A percentile compares a stretch with the other conserved stretches of the same genome.
These are phyloP conservation scores for Penicillium brevicompactum DNA, from an alignment of 2,329 filamentous ascomycete species.

Conservation along the genomic window DNA sequence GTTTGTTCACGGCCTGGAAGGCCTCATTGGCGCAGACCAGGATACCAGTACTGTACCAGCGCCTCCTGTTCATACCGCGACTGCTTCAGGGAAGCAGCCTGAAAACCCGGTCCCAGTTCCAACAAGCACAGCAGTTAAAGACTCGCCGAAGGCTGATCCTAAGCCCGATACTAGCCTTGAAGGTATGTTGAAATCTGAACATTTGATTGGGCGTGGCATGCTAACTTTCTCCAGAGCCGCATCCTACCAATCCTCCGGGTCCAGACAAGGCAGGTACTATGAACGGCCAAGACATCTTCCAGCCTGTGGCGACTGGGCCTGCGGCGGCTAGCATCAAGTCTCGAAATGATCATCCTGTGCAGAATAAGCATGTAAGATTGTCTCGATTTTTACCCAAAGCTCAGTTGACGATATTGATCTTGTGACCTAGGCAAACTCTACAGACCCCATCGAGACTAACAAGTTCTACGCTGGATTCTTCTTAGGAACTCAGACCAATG, in stretches of 20 bases:
- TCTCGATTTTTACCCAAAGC: neutral
- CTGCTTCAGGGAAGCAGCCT: neutral
- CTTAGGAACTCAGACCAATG: constrained; percentile 68
- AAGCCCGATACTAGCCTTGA: neutral
- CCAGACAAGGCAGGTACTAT: constrained; percentile 19
- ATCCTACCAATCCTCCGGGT: neutral
- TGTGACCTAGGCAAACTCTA: constrained; percentile 28
- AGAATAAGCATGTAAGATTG: constrained; percentile 40
- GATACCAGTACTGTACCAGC: neutral
- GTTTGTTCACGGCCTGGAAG: constrained; percentile 19
- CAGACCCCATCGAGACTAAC: constrained; percentile 47
- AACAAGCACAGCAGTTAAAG: neutral
- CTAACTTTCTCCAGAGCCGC: neutral
- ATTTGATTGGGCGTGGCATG: neutral
- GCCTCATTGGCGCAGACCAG: constrained; percentile 8
- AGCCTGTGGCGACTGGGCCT: constrained; percentile 41
- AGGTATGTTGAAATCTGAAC: neutral
- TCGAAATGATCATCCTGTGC: constrained; percentile 46
- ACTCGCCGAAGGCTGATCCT: neutral
- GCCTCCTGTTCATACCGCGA: neutral
- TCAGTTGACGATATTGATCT: neutral
- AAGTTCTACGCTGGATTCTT: constrained; percentile 79
- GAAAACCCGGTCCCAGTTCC: neutral
- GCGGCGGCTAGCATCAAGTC: constrained; percentile 42
- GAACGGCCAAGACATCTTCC: constrained; percentile 45